These are phyloP conservation scores for Sporisorium sorghi DNA, from an alignment of 1,284 basidiomycete genomes.

Conservation along the genomic window DNA sequence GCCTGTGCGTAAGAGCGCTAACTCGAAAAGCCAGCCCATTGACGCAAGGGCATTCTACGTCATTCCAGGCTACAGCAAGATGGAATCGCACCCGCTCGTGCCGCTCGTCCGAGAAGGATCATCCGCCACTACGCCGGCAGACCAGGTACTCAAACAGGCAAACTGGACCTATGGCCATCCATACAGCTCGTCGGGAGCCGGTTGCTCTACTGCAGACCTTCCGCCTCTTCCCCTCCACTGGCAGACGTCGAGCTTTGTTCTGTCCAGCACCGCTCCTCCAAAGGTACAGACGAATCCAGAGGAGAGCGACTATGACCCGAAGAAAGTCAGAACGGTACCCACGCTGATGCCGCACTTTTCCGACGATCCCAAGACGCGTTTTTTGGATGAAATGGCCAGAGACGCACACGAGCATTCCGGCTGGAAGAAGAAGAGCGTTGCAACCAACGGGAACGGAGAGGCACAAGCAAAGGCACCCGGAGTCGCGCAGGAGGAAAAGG, in stretches of 20 bases:
- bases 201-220: slow-evolving; percentile 6
- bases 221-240: slow-evolving; percentile 61
- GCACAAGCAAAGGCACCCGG: background rate
- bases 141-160: slow-evolving; percentile 14
- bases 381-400: slow-evolving; percentile 62
- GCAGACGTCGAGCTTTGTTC: slow-evolving; percentile 20
- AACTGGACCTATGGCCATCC: slow-evolving; percentile 66
- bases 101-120: slow-evolving; percentile 39
- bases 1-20: slow-evolving; percentile 9
- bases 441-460: background rate
- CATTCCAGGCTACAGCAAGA: slow-evolving; percentile 60
- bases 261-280: background rate
- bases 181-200: slow-evolving; percentile 49
- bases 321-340: slow-evolving; percentile 42
- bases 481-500: slow-evolving; percentile 17
- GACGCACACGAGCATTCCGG: slow-evolving; percentile 64
- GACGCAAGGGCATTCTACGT: slow-evolving; percentile 59
- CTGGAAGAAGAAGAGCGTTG: slow-evolving; percentile 35
- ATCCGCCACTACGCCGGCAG: background rate
- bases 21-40: slow-evolving; percentile 3
- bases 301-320: slow-evolving; percentile 26
- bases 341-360: slow-evolving; percentile 67
- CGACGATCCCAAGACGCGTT: slow-evolving; percentile 68
- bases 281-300: slow-evolving; percentile 20
- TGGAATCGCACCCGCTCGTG: slow-evolving; percentile 61